phyloP scores from a whole-genome alignment of 257 asterid genomes.

The Lavandula angustifolia region DNA sequence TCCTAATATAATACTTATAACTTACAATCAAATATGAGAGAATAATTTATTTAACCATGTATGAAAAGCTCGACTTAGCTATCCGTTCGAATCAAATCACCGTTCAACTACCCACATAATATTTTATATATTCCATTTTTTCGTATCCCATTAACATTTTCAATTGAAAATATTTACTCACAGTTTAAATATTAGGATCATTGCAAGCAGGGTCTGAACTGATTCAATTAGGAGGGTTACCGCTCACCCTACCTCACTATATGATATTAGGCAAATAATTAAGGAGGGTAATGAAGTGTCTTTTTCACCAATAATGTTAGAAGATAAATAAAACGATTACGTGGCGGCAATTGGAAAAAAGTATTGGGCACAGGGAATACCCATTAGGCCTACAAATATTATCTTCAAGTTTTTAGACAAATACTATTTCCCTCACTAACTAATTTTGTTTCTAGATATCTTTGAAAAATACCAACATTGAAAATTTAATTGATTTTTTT shows the following conservation, averaged over 20 bases:
- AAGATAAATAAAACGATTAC: slow-evolving; percentile 19
- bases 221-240: too few relatives aligned
- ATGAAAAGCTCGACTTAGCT: too few relatives aligned
- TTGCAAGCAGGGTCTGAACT: too few relatives aligned
- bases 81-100: too few relatives aligned
- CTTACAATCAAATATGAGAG: neutral
- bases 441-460: neutral
- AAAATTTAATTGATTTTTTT: neutral
- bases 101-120: too few relatives aligned
- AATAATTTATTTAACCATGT: neutral
- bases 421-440: neutral
- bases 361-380: slow-evolving; percentile 32
- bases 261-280: too few relatives aligned
- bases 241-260: too few relatives aligned
- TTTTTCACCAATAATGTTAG: slow-evolving; percentile 24
- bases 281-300: neutral
- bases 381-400: slow-evolving; percentile 32
- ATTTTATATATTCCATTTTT: too few relatives aligned
- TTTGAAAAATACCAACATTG: neutral
- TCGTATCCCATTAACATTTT: too few relatives aligned
- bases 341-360: slow-evolving; percentile 35
- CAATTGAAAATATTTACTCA: too few relatives aligned
- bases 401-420: slow-evolving; percentile 21
- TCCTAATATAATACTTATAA: neutral
- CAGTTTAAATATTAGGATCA: too few relatives aligned